Percentiles rank a stretch among this genome's conserved stretches.
phyloP scores from a whole-genome alignment of 2,329 filamentous ascomycete genomes.

The Fusarium subtropicale region DNA sequence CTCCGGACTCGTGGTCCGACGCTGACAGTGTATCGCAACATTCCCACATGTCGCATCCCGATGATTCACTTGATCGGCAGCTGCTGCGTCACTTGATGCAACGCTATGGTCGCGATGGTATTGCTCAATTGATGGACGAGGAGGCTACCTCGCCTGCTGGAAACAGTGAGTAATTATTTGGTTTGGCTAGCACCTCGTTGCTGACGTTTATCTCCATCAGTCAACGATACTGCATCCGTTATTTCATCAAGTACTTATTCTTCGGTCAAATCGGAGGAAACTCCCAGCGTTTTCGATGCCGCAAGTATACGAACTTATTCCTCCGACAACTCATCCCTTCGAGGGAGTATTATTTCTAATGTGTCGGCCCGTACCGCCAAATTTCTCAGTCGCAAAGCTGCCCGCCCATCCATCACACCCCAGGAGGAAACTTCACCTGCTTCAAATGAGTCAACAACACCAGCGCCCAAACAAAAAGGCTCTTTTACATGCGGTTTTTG shows the following conservation, averaged over 20 bases:
- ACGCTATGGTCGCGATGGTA: slow-evolving; percentile 51
- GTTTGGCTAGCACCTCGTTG: not conserved
- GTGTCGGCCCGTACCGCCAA: slow-evolving; percentile 54
- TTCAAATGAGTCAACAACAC: slow-evolving; percentile 42
- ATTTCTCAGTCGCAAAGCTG: slow-evolving; percentile 49
- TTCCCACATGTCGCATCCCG: slow-evolving; percentile 44
- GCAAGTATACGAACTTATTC: slow-evolving; percentile 54
- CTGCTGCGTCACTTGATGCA: slow-evolving; percentile 52
- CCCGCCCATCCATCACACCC: slow-evolving; percentile 40
- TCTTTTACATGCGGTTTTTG: slow-evolving; percentile 57
- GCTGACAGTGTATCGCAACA: slow-evolving; percentile 49
- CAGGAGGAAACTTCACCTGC: slow-evolving; percentile 44
- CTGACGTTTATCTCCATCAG: slow-evolving; percentile 33
- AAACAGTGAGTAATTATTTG: slow-evolving; percentile 46
- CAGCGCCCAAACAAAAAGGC: slow-evolving; percentile 53
- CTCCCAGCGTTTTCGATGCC: slow-evolving; percentile 53
- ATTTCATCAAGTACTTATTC: slow-evolving; percentile 52
- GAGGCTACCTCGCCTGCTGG: slow-evolving; percentile 45
- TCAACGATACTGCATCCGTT: slow-evolving; percentile 51
- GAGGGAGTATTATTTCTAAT: slow-evolving; percentile 56
- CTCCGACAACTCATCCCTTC: slow-evolving; percentile 55
- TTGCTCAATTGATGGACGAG: slow-evolving; percentile 51
- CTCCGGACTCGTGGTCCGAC: slow-evolving; percentile 50
- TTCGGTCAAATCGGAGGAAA: slow-evolving; percentile 52
- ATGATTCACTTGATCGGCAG: slow-evolving; percentile 51